Base-by-base conservation (phyloP, 345 rosid genomes). In the Citrus australasica region DNA sequence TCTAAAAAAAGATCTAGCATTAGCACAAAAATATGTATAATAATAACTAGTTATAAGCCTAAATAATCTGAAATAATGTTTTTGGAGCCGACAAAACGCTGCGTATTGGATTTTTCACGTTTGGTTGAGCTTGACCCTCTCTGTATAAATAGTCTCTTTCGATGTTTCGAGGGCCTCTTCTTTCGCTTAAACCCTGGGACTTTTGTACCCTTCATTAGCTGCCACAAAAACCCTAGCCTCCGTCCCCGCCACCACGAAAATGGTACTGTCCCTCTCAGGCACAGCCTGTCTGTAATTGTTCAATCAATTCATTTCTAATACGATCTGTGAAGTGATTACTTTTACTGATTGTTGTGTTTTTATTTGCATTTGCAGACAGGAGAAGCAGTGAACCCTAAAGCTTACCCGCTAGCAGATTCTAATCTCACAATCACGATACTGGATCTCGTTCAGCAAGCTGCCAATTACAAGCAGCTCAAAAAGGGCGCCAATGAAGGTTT, bases 401-500 rank as follows among this genome's bases (percentile, higher is more conserved):
- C 97, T 1, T 92, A 92, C 78, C 99, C 99, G 1, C 89, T 96
- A 5, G 97, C 98, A 1, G 94, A 91, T 83, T 82, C 95, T 10
- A 92, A 94, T 86, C 83, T 96, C 42, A 61, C 91, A 1, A 89
- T 90, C 25, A 92, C 98, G 10, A 96, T 96, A 38, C 83, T 94
- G 28, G 98, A 96, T 86, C 97, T 96, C 22, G 90, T 96, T 78
- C 97, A 94, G 73, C 98, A 96, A 86, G 99, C 98, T 46, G 91
- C 97, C 69, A 91, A 94, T 79, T 92, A 94, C 94, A 94, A 92
- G 90, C 99, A 96, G 83, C 99, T 96, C 78, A 96, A 96, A 76
- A 95, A 96, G 87, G 98, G 99, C 7, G 99, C 98, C 28, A 96
- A 96, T 76, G 99, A 96, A 92, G 99, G 97, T 90, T 40, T 55